phyloP scores from a whole-genome alignment of 192 early-diverging fungal genomes.

The Tieghemiomyces parasiticus region DNA sequence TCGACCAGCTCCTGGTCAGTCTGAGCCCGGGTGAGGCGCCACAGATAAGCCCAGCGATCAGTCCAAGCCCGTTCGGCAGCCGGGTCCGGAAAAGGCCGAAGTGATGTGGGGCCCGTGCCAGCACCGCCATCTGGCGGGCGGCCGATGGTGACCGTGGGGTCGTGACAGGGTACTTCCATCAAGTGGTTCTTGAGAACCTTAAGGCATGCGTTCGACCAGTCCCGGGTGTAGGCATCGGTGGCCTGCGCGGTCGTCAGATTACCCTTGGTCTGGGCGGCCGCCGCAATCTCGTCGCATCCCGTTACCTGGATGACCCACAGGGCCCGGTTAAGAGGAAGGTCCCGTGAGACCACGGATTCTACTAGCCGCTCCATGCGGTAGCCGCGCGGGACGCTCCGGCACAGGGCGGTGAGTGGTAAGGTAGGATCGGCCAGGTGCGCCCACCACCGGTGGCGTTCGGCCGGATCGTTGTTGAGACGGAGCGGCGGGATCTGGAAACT shows the following conservation, averaged over 20 bases:
- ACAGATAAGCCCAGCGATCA: slow-evolving; percentile 17
- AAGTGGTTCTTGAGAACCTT: background rate
- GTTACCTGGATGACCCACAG: slow-evolving; percentile 58
- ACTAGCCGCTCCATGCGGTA: slow-evolving; percentile 45
- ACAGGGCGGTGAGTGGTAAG: slow-evolving; percentile 21
- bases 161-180: background rate
- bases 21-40: slow-evolving; percentile 21
- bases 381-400: slow-evolving; percentile 17
- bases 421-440: slow-evolving; percentile 20
- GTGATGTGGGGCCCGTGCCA: too few relatives aligned
- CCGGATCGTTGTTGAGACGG: slow-evolving; percentile 14
- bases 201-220: slow-evolving; percentile 13
- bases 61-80: slow-evolving; percentile 13
- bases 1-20: slow-evolving; percentile 26
- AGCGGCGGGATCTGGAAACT: slow-evolving; percentile 17
- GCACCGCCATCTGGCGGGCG: too few relatives aligned
- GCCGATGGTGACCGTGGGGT: background rate
- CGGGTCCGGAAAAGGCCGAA: background rate
- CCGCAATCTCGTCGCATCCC: slow-evolving; percentile 42
- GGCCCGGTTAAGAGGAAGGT: slow-evolving; percentile 44
- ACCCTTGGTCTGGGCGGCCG: slow-evolving; percentile 1
- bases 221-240: slow-evolving; percentile 14
- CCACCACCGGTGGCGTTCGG: slow-evolving; percentile 24
- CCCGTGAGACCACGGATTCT: slow-evolving; percentile 31
- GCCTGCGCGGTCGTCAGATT: background rate